Base-by-base conservation (phyloP, 495 filamentous ascomycete species). In the Pseudomonodictys pantanalensis region DNA sequence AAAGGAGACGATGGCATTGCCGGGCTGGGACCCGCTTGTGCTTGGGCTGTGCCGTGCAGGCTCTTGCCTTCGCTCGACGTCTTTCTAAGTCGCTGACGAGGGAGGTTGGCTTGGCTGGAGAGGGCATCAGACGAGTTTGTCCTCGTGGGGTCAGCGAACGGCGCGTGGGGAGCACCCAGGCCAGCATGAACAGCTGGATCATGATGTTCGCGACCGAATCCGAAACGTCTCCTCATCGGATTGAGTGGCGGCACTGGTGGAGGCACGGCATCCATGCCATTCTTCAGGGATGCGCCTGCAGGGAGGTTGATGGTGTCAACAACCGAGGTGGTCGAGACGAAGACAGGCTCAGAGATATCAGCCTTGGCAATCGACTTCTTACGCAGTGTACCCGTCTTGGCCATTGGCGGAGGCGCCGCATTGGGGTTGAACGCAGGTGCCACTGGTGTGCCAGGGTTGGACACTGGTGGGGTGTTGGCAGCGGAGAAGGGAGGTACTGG, bases 341-440 rank as follows among this genome's bases (percentile, higher is more conserved):
- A 87, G 0, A 81, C 88, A 0, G 91, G 91, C 62, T 93, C 91
- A 2, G 89, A 92, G 35, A 96, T 95, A 25, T 87, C 82, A 30
- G 79, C 75, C 67, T 92, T 91, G 65, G 83, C 85, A 45, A 93
- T 76, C 0, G 81, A 76, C 33, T 82, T 82, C 76, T 90, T 93
- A 52, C 71, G 77, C 22, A 29, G 69, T 23, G 71, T 65, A 66
- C 22, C 69, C 62, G 17, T 71, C 70, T 57, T 76, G 69, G 22
- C 71, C 65, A 20, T 65, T 3, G 58, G 51, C 69, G 66, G 18
- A 33, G 39, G 23, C 30, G 56, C 32, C 18, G 60, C 10, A 65
- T 58, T 65, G 57, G 52, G 28, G 28, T 66, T 29, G 58, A 68
- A 60, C 41, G 52, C 44, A 44, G 67, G 30, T 50, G 52, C 46